Conservation (phyloP, 2,329 filamentous ascomycete species). For the Sclerotinia trifoliorum region DNA sequence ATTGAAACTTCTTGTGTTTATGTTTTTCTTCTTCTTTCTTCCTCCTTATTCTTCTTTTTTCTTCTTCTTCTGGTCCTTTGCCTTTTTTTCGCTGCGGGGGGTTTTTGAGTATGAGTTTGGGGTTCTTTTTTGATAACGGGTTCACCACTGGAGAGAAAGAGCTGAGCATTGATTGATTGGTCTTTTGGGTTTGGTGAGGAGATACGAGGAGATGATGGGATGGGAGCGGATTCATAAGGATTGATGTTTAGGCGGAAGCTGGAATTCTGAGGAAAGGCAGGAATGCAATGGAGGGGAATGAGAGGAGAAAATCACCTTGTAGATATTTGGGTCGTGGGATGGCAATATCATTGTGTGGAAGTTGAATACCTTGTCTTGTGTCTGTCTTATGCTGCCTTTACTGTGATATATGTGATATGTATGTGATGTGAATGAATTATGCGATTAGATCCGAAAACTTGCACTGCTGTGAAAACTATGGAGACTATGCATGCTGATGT, state of each 20-base stretch:
- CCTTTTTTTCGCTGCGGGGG: not conserved
- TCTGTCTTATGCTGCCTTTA: not conserved
- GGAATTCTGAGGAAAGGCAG: not conserved
- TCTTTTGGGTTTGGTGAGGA: not conserved
- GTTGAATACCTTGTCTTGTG: not conserved
- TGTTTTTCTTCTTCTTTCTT: not conserved
- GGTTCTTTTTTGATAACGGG: not conserved
- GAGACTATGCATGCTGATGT: not conserved
- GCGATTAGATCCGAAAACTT: not conserved
- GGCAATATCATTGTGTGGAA: conserved; percentile 14
- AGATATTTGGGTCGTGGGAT: conserved; percentile 1
- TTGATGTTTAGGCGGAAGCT: not conserved
- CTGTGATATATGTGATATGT: not conserved
- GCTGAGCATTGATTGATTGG: not conserved
- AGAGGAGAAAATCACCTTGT: not conserved
- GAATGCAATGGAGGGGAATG: not conserved
- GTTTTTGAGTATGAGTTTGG: not conserved
- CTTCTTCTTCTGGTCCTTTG: not conserved
- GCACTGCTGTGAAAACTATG: not conserved
- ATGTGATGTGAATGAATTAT: not conserved
- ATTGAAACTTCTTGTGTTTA: conserved; percentile 4
- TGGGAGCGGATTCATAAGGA: too few relatives aligned
- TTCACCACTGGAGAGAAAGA: not conserved
- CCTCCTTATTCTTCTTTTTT: not conserved
- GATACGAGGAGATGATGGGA: not conserved